These are phyloP conservation scores for Backusella liffmaniae DNA, from an alignment of 192 early-diverging fungal genomes.

Conservation along the genomic window DNA sequence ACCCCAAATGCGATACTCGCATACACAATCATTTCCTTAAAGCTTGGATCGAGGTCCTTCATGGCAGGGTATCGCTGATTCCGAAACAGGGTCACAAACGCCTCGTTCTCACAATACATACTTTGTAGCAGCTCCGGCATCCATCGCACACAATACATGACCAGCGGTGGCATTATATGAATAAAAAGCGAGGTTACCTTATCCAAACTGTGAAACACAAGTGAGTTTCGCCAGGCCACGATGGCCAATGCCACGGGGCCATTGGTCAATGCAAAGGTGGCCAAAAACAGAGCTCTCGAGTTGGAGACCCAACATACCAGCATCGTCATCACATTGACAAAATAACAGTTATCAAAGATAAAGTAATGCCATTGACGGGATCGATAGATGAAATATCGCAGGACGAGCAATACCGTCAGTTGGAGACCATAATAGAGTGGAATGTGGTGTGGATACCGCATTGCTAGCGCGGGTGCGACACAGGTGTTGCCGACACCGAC, in stretches of 20 bases:
- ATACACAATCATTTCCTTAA: constrained; percentile 7
- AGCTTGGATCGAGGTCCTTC: background rate
- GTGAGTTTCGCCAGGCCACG: constrained; percentile 53
- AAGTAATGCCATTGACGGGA: constrained; percentile 57
- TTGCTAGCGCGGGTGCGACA: constrained; percentile 49
- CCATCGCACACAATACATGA: constrained; percentile 59
- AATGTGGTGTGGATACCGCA: constrained; percentile 48
- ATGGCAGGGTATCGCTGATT: constrained; percentile 45
- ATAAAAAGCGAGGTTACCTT: constrained; percentile 64
- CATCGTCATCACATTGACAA: constrained; percentile 56
- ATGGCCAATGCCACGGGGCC: constrained; percentile 67
- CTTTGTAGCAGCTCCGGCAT: constrained; percentile 27
- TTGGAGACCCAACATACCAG: constrained; percentile 49
- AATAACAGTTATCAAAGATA: constrained; percentile 59
- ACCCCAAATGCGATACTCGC: constrained; percentile 15
- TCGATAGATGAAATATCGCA: constrained; percentile 55
- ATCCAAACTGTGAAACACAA: constrained; percentile 63
- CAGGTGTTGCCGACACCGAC: constrained; percentile 64
- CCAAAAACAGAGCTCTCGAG: constrained; percentile 36
- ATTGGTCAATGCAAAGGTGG: constrained; percentile 45
- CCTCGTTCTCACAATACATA: background rate
- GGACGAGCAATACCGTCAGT: constrained; percentile 33
- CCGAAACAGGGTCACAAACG: constrained; percentile 13
- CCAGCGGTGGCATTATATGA: constrained; percentile 60
- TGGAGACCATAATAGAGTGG: constrained; percentile 54